Base-by-base conservation (phyloP, 305 asterid genomes). In the Plantago coronopus region DNA sequence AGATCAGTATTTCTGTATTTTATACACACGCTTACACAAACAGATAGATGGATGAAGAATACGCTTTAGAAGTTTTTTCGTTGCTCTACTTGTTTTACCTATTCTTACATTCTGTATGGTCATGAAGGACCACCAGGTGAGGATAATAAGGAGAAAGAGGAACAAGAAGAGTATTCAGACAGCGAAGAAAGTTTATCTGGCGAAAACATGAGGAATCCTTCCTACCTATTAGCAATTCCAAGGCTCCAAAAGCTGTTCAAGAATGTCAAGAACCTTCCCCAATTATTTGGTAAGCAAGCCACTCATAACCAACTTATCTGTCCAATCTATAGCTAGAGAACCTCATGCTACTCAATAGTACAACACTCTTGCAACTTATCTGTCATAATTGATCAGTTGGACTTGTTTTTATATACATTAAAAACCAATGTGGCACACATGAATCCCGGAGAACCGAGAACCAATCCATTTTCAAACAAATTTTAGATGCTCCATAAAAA, bases 181-280 rank as follows among this genome's bases (percentile, higher is more conserved):
- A 72, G 73, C 23, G 83, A 76, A 37, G 78, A 77, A 67, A 67
- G 69, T 65, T 49, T 74, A 57, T 59, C 74, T 3, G 79, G 71
- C 46, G 85, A 84, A 68, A 76, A 74, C 61, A 48, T 73, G 67
- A 82, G 72, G 73, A 75, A 45, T 56, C 61, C 69, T 21, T 38
- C 25, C 31, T 62, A 65, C 66, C 63, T 57, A n/a, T 56, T 72
- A 59, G 60, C 74, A 42, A 69, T 72, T 57, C 94, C 84, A 49
- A 81, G 69, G 72, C 63, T 85, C 71, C 89, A 79, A 45, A 88
- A 79, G 80, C 69, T 81, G 65, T 69, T 80, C 66, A 83, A 78
- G 71, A 83, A 76, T 70, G 64, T 85, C 34, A 83, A 86, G 75
- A 81, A 70, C 78, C 59, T 84, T 7, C 80, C 93, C 62, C 86